Percentiles rank a stretch among this genome's conserved stretches.
These are phyloP conservation scores for Phytophthora pisi DNA, from an alignment of 352 stramenopile species.

Conservation along the genomic window DNA sequence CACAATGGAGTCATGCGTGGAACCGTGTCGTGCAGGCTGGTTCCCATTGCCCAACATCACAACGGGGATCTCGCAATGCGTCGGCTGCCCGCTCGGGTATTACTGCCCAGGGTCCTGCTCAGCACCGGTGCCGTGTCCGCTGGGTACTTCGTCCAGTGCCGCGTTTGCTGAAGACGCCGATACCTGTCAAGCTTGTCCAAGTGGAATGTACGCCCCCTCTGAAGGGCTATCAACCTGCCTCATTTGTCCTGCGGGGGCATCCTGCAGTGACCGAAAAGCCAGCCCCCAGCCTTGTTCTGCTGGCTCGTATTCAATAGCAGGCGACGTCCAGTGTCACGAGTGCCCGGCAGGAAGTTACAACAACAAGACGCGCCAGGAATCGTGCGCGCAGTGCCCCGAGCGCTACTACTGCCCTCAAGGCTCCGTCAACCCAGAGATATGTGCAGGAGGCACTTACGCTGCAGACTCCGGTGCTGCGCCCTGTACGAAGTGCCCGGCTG, in stretches of 20 bases:
- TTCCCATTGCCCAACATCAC: slow-evolving; percentile 51
- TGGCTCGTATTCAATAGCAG: slow-evolving; percentile 51
- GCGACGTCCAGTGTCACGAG: slow-evolving; percentile 47
- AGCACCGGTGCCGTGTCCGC: slow-evolving; percentile 40
- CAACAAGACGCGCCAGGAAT: slow-evolving; percentile 32
- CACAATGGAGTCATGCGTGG: slow-evolving; percentile 44
- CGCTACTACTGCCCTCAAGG: slow-evolving; percentile 54
- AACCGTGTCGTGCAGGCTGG: slow-evolving; percentile 59
- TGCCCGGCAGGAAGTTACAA: slow-evolving; percentile 54
- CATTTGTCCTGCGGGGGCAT: slow-evolving; percentile 49
- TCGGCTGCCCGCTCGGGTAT: slow-evolving; percentile 53
- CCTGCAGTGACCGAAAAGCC: slow-evolving; percentile 19
- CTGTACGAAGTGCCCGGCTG: slow-evolving; percentile 46
- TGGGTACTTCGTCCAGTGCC: slow-evolving; percentile 46
- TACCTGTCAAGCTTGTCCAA: slow-evolving; percentile 46
- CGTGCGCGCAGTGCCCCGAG: slow-evolving; percentile 49
- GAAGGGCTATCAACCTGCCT: slow-evolving; percentile 42
- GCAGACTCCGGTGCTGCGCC: slow-evolving; percentile 34
- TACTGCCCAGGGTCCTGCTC: slow-evolving; percentile 56
- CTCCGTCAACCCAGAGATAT: slow-evolving; percentile 33
- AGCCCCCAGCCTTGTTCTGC: slow-evolving; percentile 47
- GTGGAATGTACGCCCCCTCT: slow-evolving; percentile 48
- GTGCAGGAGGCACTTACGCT: slow-evolving; percentile 43
- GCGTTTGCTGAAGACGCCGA: slow-evolving; percentile 29
- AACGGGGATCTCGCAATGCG: slow-evolving; percentile 38